Evolutionary conservation across 73 alveolate species (phyloP).

Genomic region (Tetrahymena borealis): DNA sequence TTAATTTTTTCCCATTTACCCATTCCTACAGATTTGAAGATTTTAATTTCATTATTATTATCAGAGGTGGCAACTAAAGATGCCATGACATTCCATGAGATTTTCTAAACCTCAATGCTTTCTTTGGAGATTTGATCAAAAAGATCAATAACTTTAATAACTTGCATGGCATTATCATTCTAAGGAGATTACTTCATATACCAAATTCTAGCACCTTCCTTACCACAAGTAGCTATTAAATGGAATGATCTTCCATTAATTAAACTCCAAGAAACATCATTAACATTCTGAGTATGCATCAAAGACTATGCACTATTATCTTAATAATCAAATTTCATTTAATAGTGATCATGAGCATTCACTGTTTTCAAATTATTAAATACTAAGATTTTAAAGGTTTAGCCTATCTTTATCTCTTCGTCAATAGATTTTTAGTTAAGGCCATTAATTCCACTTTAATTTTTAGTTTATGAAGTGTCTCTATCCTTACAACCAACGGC

Average conservation of each 20-base stretch:
- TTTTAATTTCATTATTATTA: slow-evolving; percentile 41
- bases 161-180: background rate
- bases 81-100: slow-evolving; percentile 49
- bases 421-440: background rate
- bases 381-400: background rate
- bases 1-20: slow-evolving; percentile 1
- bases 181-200: slow-evolving; percentile 20
- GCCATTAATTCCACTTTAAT: background rate
- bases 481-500: background rate
- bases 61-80: slow-evolving; percentile 45
- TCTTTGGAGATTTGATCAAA: background rate
- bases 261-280: slow-evolving; percentile 55
- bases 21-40: slow-evolving; percentile 15
- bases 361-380: background rate
- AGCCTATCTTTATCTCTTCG: background rate
- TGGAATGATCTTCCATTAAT: slow-evolving; percentile 49
- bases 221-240: slow-evolving; percentile 46
- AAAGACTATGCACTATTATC: background rate
- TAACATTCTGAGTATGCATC: slow-evolving; percentile 37
- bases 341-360: slow-evolving; percentile 6
- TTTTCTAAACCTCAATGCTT: slow-evolving; percentile 36
- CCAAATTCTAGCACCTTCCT: slow-evolving; percentile 47
- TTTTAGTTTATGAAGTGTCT: background rate
- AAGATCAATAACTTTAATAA: slow-evolving; percentile 2
- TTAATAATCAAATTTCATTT: background rate